Conservation (phyloP, 169 alveolate species). For the Plasmodium malariae region DNA sequence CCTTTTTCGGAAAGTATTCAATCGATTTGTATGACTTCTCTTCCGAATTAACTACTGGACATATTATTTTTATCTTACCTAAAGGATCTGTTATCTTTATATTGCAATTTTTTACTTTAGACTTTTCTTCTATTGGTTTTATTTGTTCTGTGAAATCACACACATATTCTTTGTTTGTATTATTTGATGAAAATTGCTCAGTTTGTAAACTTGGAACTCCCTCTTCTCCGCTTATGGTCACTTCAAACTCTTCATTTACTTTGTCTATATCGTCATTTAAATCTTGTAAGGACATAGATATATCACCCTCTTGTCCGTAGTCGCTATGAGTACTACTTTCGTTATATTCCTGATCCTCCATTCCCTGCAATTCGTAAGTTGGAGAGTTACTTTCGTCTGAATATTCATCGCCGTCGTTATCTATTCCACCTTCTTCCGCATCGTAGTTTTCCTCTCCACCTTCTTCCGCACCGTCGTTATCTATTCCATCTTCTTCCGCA, state of each 20-base stretch:
- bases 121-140: background rate
- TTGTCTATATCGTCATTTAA: background rate
- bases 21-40: background rate
- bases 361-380: no score
- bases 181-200: constrained; percentile 16
- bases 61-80: constrained; percentile 40
- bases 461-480: background rate
- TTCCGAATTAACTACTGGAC: constrained; percentile 18
- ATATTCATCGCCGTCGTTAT: background rate
- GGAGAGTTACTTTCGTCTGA: background rate
- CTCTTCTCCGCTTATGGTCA: background rate
- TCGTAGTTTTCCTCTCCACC: background rate
- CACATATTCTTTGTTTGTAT: constrained; percentile 57
- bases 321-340: background rate
- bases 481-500: background rate
- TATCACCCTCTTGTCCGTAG: background rate
- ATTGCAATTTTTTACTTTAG: constrained; percentile 30
- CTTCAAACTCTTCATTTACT: background rate
- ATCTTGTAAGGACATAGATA: background rate
- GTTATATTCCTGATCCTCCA: background rate
- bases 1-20: constrained; percentile 38
- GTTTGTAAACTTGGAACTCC: background rate
- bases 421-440: background rate
- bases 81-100: constrained; percentile 34
- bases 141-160: constrained; percentile 39